These are phyloP conservation scores for Aspergillus phoenicis DNA, from an alignment of 2,329 filamentous ascomycete genomes.

Conservation along the genomic window DNA sequence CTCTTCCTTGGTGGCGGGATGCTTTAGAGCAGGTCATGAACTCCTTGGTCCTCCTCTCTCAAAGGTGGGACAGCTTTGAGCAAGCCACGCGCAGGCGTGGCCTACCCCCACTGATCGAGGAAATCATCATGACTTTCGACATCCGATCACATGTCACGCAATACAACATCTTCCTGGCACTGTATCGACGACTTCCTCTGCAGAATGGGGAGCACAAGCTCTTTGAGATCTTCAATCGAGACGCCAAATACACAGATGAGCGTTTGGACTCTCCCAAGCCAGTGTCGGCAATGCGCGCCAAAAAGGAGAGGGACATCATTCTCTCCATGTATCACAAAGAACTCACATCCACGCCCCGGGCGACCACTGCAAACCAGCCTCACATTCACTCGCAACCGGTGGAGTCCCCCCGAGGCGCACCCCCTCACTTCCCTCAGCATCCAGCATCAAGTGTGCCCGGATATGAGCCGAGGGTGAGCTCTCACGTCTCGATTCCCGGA, in stretches of 20 bases:
- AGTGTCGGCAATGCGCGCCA: background rate
- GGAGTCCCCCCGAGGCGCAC: background rate
- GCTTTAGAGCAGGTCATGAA: slow-evolving; percentile 43
- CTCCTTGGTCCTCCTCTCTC: slow-evolving; percentile 50
- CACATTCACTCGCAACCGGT: slow-evolving; percentile 1
- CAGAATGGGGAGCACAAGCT: slow-evolving; percentile 17
- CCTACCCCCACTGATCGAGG: slow-evolving; percentile 60
- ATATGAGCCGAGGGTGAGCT: background rate
- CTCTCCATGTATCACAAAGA: slow-evolving; percentile 7
- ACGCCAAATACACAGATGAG: slow-evolving; percentile 11
- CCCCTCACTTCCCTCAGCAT: background rate
- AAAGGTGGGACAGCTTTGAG: slow-evolving; percentile 44
- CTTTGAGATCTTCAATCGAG: slow-evolving; percentile 22
- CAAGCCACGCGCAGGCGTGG: slow-evolving; percentile 36
- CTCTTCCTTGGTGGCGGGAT: slow-evolving; percentile 37
- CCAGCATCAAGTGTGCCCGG: background rate
- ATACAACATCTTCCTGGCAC: slow-evolving; percentile 52
- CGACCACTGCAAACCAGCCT: background rate
- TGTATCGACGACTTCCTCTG: slow-evolving; percentile 33
- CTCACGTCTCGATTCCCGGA: background rate
- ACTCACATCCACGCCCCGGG: background rate
- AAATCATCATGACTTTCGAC: slow-evolving; percentile 53
- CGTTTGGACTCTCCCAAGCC: background rate
- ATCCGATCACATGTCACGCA: slow-evolving; percentile 58
- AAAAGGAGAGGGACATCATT: slow-evolving; percentile 1